A percentile compares a stretch with the other conserved stretches of the same genome.
phyloP scores from a whole-genome alignment of 2,329 filamentous ascomycete species.

The Septoria linicola region DNA sequence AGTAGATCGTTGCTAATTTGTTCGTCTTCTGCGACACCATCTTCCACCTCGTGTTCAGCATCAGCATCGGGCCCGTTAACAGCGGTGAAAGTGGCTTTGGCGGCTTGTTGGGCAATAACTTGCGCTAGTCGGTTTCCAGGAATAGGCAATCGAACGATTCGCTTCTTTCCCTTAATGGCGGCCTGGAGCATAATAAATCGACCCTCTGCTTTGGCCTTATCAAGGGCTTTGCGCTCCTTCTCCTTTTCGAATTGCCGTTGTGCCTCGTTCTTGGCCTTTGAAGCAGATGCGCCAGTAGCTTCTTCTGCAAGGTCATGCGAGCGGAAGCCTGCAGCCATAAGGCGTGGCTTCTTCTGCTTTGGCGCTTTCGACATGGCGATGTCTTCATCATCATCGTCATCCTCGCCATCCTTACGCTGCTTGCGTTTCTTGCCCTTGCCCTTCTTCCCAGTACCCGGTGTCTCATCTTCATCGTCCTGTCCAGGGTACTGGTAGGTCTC shows the following conservation, averaged over 20 bases:
- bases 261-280: constrained; percentile 43
- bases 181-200: constrained; percentile 49
- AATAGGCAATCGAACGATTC: constrained; percentile 44
- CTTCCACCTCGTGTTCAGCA: constrained; percentile 33
- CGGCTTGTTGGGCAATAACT: constrained; percentile 37
- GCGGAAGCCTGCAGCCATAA: constrained; percentile 35
- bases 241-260: constrained; percentile 51
- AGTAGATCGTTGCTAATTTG: constrained; percentile 28
- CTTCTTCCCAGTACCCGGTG: not conserved
- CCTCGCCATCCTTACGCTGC: constrained; percentile 22
- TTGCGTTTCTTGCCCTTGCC: constrained; percentile 29
- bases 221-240: constrained; percentile 43
- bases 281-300: constrained; percentile 24
- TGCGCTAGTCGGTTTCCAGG: constrained; percentile 40
- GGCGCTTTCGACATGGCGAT: constrained; percentile 40
- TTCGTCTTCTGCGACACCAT: constrained; percentile 21
- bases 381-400: constrained; percentile 35
- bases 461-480: constrained; percentile 30
- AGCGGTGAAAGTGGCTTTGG: constrained; percentile 28
- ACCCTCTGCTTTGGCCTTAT: constrained; percentile 45
- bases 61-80: constrained; percentile 29
- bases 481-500: constrained; percentile 33
- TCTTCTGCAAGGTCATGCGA: constrained; percentile 35
- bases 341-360: constrained; percentile 38
- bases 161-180: constrained; percentile 47